Evolutionary conservation across 1,139 yeast genomes (phyloP).

Genomic region (Candida mesenterica): DNA sequence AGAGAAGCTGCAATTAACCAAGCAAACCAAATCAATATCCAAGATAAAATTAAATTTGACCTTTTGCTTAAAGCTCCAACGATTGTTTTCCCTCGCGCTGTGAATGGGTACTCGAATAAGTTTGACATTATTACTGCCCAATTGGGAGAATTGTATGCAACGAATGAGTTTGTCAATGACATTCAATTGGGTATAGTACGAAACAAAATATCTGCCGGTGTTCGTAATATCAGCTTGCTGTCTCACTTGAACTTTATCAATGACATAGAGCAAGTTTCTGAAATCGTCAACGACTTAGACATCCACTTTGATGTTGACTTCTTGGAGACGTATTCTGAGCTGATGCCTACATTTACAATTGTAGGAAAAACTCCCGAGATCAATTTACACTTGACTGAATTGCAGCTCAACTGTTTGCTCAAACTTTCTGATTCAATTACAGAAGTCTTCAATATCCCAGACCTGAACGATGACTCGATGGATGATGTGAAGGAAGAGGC

Average conservation of each 20-base stretch:
- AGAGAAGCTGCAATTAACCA: slow-evolving; percentile 76
- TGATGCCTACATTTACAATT: slow-evolving; percentile 48
- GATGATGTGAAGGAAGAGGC: slow-evolving; percentile 69
- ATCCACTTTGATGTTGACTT: slow-evolving; percentile 61
- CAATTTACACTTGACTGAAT: slow-evolving; percentile 68
- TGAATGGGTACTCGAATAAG: slow-evolving; percentile 32
- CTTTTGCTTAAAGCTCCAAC: slow-evolving; percentile 78
- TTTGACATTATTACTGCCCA: slow-evolving; percentile 69
- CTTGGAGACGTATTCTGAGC: slow-evolving; percentile 37
- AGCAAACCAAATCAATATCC: slow-evolving; percentile 63
- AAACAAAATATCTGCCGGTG: slow-evolving; percentile 62
- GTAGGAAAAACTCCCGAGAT: slow-evolving; percentile 66
- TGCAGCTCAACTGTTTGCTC: slow-evolving; percentile 64
- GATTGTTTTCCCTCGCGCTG: slow-evolving; percentile 68
- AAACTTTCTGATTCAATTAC: slow-evolving; percentile 58
- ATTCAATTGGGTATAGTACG: slow-evolving; percentile 25
- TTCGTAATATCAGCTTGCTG: slow-evolving; percentile 64
- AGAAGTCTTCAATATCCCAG: slow-evolving; percentile 48
- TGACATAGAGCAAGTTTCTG: slow-evolving; percentile 49
- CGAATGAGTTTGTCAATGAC: slow-evolving; percentile 51
- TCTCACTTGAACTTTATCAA: slow-evolving; percentile 55
- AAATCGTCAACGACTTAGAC: slow-evolving; percentile 71
- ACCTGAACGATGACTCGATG: slow-evolving; percentile 33
- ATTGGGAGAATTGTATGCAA: slow-evolving; percentile 79
- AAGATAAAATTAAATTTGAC: slow-evolving; percentile 67